Conservation (phyloP, 345 rosid genomes). For the Firmiana major region DNA sequence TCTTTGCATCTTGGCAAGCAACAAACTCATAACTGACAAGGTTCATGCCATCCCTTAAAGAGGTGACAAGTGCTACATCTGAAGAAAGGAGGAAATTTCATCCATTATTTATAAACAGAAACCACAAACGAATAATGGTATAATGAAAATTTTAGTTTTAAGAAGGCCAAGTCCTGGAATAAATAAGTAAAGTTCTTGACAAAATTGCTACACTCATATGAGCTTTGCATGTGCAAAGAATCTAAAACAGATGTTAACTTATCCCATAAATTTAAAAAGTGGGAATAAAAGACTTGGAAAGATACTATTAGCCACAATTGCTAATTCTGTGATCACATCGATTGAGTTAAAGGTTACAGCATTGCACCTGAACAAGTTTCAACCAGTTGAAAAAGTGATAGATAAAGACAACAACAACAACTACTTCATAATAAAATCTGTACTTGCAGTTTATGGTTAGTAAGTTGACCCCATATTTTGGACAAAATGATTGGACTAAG, state of each 20-base stretch:
- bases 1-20: conserved; percentile 95
- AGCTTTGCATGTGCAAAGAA: not conserved
- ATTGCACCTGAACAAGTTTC: not conserved
- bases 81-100: conserved; percentile 23
- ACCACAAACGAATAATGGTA: not conserved
- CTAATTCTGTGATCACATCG: not conserved
- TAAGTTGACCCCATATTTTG: not conserved
- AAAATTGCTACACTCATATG: not conserved
- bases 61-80: conserved; percentile 98
- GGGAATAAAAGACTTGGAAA: not conserved
- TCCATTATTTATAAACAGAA: not conserved
- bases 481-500: not conserved
- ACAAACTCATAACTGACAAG: conserved; percentile 99
- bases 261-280: not conserved
- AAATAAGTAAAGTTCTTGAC: not conserved
- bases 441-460: not conserved
- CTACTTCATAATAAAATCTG: not conserved
- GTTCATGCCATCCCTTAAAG: conserved; percentile 99
- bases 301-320: not conserved
- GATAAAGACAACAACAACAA: not conserved
- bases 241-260: not conserved
- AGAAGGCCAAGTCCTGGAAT: not conserved
- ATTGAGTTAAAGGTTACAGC: not conserved
- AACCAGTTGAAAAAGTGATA: not conserved
- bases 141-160: not conserved